Evolutionary conservation across 352 stramenopile species (phyloP), one percentile per base, ranked within the genome.

Genomic region (Phytopythium cucurbitacearum): DNA sequence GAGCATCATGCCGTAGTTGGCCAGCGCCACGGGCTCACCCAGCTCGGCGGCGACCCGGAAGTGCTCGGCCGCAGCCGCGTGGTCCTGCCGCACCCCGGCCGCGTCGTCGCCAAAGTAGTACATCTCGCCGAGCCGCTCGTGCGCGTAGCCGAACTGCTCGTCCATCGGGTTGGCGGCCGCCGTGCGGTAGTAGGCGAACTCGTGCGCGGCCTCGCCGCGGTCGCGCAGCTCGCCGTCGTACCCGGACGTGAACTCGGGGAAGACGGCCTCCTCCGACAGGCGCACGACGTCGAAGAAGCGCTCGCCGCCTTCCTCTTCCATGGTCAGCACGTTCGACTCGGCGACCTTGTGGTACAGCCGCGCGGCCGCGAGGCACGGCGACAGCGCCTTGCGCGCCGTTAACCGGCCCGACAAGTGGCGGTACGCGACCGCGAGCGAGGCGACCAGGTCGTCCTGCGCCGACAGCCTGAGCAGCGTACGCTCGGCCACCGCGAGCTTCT

Each of bases 1-100:
- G 3, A 89, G 71, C 58, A 93, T 73, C 64, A 93, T 83, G 3
- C 67, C 79, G 35, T 80, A 84, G 50, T 90, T 91, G 10, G 78
- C 80, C 60, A 87, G 76, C 0, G 77, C 80, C 28, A 86, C 43
- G 6, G 76, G 52, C 15, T 89, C 67, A n/a, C 82, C 82, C 1
- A 67, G 74, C 10, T 89, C 74, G 0, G 82, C 82, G n/a, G 78
- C 82, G 42, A 71, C 65, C n/a, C 70, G 69, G 55, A 91, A 93
- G 48, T 87, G 74, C 42, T 72, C 57, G 2, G 73, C 74, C 1
- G 80, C 82, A 44, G 65, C 63, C 11, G 50, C 64, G 10, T 73
- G 73, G 42, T 93, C 65, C n/a, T 65, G 64, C 3, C 56, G 56
- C 0, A 93, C 64, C 0, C 79, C 76, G 15, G 74, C 82, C 9